These are phyloP conservation scores for Diplodia scrobiculata DNA, from an alignment of 2,329 filamentous ascomycete species.

Conservation along the genomic window DNA sequence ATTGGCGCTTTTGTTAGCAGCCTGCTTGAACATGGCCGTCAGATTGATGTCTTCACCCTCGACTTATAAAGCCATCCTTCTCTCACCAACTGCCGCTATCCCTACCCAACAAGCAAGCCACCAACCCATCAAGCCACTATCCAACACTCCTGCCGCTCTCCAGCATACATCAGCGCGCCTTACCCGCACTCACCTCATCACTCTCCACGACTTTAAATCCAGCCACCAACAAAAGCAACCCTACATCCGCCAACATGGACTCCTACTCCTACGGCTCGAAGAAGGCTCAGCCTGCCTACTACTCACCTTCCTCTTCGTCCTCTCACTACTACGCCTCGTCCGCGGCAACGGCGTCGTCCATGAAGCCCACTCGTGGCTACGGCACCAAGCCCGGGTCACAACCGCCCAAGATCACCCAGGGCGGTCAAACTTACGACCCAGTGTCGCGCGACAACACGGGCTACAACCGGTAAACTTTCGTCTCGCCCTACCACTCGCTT, in stretches of 20 bases:
- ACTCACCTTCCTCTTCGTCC: slow-evolving; percentile 8
- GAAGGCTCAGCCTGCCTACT: slow-evolving; percentile 20
- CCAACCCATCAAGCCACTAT: slow-evolving; percentile 10
- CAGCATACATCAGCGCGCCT: slow-evolving; percentile 12
- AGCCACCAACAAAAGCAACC: slow-evolving; percentile 6
- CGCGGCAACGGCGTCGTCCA: slow-evolving; percentile 23
- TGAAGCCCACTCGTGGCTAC: slow-evolving; percentile 24
- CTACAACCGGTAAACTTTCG: slow-evolving; percentile 13
- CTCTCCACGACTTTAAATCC: slow-evolving; percentile 16
- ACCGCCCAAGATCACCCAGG: neutral
- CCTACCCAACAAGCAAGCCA: slow-evolving; percentile 15
- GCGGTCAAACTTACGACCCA: slow-evolving; percentile 9
- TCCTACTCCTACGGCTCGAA: slow-evolving; percentile 10
- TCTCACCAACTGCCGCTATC: slow-evolving; percentile 11
- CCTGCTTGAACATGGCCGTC: slow-evolving; percentile 7
- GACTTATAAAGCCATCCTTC: slow-evolving; percentile 1
- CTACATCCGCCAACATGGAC: slow-evolving; percentile 15
- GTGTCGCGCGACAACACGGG: slow-evolving; percentile 1
- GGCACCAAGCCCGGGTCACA: slow-evolving; percentile 22
- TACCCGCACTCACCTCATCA: slow-evolving; percentile 28
- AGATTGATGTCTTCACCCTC: neutral
- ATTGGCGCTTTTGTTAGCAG: slow-evolving; percentile 6
- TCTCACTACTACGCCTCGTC: slow-evolving; percentile 24
- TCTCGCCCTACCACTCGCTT: neutral
- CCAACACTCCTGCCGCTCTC: slow-evolving; percentile 15